Base-by-base conservation (phyloP, 75 land plant genomes). In the Larix kaempferi region DNA sequence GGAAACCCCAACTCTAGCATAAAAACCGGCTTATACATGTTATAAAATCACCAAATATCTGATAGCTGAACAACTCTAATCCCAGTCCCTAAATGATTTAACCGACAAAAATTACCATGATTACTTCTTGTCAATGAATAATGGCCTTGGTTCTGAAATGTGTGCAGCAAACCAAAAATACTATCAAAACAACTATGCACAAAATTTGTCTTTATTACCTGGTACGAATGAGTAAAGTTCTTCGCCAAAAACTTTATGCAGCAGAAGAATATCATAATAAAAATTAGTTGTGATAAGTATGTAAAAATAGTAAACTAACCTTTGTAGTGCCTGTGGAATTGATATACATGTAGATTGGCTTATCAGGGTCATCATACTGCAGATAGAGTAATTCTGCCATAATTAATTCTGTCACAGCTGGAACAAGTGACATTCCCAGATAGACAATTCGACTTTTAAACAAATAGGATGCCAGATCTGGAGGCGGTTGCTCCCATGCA, bases 261-360 rank as follows among this genome's bases (percentile, higher is more conserved):
- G n/a, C 17, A 23, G 6, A 17, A 67, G 6, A 67, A 35, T 7
- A 67, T 69, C 72, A 41, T 29, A 8, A 19, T 69, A 41, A 65
- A 17, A 65, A 33, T n/a, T 19, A 13, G 37, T 69, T 59, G 22
- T 65, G n/a, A 74, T n/a, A 74, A 56, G 17, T 8, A 17, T 25
- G n/a, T 8, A 74, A 7, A 16, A 54, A 39, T 27, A 74, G 13
- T 19, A n/a, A 33, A 23, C 57, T 41, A 33, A 86, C 91, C 98
- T 94, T 96, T 14, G 94, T 92, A 66, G 94, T 94, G 57, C 99
- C 99, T 56, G 99, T 96, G 57, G 99, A 96, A 78, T 96, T 96
- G 78, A 96, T 86, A 81, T 96, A 96, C 73, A 96, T 74, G 74
- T 96, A 96, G 59, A 90, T 89, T 22, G 99, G 94, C 82, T 96